Percentiles rank a stretch among this genome's conserved stretches.
Conservation (phyloP, 805 yeast species). For the Ogataea dorogensis region DNA sequence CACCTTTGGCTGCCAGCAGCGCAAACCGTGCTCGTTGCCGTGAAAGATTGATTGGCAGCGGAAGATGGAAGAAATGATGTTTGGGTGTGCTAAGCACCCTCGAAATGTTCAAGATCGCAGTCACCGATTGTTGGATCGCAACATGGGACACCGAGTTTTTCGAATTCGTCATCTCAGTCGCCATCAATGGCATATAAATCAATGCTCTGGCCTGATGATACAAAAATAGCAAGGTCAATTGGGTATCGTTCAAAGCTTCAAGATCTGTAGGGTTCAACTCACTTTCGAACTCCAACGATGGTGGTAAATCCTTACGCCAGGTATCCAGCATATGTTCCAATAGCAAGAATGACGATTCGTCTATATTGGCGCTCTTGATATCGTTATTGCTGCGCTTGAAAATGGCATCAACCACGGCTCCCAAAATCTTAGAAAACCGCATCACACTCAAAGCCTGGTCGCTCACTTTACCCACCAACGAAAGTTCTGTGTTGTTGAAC, state of each 20-base stretch:
- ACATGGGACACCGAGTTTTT: conserved; percentile 55
- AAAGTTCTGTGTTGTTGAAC: conserved; percentile 56
- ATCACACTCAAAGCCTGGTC: conserved; percentile 61
- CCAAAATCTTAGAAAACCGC: conserved; percentile 70
- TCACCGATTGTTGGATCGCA: conserved; percentile 67
- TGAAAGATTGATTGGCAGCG: conserved; percentile 62
- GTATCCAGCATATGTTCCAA: conserved; percentile 68
- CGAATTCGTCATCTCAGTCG: conserved; percentile 39
- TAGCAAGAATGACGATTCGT: conserved; percentile 33
- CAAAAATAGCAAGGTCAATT: conserved; percentile 51
- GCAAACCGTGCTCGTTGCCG: conserved; percentile 64
- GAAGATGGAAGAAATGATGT: conserved; percentile 43
- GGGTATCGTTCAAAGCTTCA: conserved; percentile 40
- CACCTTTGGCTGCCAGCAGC: conserved; percentile 67
- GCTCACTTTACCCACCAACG: conserved; percentile 69
- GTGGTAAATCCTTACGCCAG: conserved; percentile 75
- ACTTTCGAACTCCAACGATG: conserved; percentile 53
- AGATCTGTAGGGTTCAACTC: conserved; percentile 53
- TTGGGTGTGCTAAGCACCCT: conserved; percentile 40
- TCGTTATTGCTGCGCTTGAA: conserved; percentile 55
- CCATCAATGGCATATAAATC: conserved; percentile 63
- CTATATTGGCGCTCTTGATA: conserved; percentile 27
- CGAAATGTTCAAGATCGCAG: conserved; percentile 53
- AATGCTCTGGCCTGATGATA: conserved; percentile 63
- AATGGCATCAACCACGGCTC: conserved; percentile 67